Evolutionary conservation across 108 stramenopile genomes (phyloP).

Genomic region (Fragilaria radians): DNA sequence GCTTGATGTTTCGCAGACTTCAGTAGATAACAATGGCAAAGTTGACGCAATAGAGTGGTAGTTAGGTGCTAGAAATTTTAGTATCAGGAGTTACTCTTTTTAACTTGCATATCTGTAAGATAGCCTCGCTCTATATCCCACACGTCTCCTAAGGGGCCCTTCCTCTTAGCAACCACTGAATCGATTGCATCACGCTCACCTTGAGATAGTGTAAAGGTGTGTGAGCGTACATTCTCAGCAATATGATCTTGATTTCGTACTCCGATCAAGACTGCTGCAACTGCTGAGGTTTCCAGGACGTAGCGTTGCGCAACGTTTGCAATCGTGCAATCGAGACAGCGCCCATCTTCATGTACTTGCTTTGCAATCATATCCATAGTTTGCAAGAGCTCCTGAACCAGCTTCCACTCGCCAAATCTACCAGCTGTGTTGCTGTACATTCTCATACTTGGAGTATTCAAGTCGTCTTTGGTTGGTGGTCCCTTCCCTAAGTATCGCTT

Average conservation of each 20-base stretch:
- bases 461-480: slow-evolving; percentile 18
- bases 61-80: no score
- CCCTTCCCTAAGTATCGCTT: slow-evolving; percentile 27
- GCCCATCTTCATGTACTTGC: slow-evolving; percentile 24
- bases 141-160: slow-evolving; percentile 42
- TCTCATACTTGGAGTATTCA: slow-evolving; percentile 33
- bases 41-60: no score
- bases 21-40: no score
- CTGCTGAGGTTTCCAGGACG: slow-evolving; percentile 40
- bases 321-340: slow-evolving; percentile 29
- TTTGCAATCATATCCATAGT: slow-evolving; percentile 38
- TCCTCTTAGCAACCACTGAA: slow-evolving; percentile 34
- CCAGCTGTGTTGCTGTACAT: slow-evolving; percentile 40
- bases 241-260: slow-evolving; percentile 44
- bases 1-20: no score
- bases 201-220: slow-evolving; percentile 25
- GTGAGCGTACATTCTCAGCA: slow-evolving; percentile 38
- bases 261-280: slow-evolving; percentile 38
- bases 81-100: no score
- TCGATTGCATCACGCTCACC: slow-evolving; percentile 43
- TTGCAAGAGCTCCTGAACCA: slow-evolving; percentile 41
- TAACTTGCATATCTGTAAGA: not conserved
- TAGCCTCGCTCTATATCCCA: slow-evolving; percentile 52
- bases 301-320: slow-evolving; percentile 49
- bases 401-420: slow-evolving; percentile 42